A percentile compares a stretch with the other conserved stretches of the same genome.
Evolutionary conservation across 1,284 basidiomycete genomes (phyloP).

Genomic region (Trichosporon faecale): DNA sequence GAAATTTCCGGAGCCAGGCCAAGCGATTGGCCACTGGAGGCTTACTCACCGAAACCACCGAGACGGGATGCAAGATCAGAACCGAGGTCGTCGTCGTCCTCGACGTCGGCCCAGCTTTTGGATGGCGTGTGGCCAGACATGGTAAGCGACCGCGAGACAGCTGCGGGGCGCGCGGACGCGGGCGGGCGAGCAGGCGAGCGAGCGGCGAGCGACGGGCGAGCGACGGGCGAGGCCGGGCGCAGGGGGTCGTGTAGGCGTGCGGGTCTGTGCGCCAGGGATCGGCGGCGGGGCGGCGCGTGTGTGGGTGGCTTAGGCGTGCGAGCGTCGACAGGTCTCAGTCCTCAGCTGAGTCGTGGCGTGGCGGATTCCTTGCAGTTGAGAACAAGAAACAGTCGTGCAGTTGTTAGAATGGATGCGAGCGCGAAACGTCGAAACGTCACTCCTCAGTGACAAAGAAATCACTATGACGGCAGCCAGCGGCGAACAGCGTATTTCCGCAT

Average conservation of each 20-base stretch:
- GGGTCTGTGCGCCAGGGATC: slow-evolving; percentile 10
- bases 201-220: not conserved
- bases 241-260: not conserved
- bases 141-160: not conserved
- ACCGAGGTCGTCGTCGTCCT: slow-evolving; percentile 29
- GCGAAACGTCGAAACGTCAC: not conserved
- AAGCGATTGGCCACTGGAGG: not conserved
- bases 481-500: not conserved
- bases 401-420: not conserved
- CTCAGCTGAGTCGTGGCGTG: not conserved
- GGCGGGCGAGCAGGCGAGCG: not conserved
- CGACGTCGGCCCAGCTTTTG: slow-evolving; percentile 35
- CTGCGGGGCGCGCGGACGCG: not conserved
- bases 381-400: not conserved
- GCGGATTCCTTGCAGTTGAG: not conserved
- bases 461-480: not conserved
- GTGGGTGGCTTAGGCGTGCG: not conserved
- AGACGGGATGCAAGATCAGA: slow-evolving; percentile 24
- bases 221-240: not conserved
- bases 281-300: not conserved
- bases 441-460: not conserved
- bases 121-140: slow-evolving; percentile 9
- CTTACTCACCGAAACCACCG: slow-evolving; percentile 25
- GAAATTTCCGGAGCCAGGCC: not conserved
- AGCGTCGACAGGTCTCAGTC: not conserved